phyloP scores from a whole-genome alignment of 2,329 filamentous ascomycete genomes.

The Aspergillus pseudoglaucus region DNA sequence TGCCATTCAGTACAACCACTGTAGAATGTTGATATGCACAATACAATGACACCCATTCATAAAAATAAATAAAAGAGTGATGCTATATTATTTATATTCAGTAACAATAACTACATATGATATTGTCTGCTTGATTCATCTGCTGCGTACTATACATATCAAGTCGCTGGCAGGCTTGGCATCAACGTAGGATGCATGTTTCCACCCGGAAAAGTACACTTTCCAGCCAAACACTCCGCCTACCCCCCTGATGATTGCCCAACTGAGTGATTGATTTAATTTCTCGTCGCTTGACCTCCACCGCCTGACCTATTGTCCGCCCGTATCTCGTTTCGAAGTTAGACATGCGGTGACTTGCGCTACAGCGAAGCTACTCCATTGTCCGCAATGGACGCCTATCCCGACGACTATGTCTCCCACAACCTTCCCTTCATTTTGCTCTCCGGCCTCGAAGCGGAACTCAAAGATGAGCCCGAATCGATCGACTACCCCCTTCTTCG shows the following conservation, averaged over 20 bases:
- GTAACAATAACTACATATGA: too few species aligned
- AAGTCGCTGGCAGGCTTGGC: neutral
- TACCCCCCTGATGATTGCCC: too few species aligned
- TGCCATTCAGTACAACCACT: too few species aligned
- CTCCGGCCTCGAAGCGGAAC: constrained; percentile 58
- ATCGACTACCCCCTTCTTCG: constrained; percentile 44
- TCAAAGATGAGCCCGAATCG: constrained; percentile 25
- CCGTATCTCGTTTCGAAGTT: neutral
- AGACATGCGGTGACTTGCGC: constrained; percentile 30
- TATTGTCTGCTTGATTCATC: too few species aligned
- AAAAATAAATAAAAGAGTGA: too few species aligned
- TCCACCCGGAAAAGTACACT: neutral
- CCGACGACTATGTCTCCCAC: constrained; percentile 68
- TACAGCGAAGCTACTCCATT: constrained; percentile 12
- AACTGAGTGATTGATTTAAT: neutral
- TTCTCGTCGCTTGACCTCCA: neutral
- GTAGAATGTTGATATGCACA: too few species aligned
- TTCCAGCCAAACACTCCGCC: neutral
- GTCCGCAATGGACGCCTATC: constrained; percentile 43
- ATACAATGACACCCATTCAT: too few species aligned
- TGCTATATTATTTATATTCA: too few species aligned
- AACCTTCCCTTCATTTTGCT: constrained; percentile 80
- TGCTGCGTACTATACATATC: too few species aligned
- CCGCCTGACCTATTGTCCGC: too few species aligned
- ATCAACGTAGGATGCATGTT: neutral